A percentile compares a stretch with the other conserved stretches of the same genome.
Conservation (phyloP, 768 basidiomycete genomes). For the Lactarius hatsudake region DNA sequence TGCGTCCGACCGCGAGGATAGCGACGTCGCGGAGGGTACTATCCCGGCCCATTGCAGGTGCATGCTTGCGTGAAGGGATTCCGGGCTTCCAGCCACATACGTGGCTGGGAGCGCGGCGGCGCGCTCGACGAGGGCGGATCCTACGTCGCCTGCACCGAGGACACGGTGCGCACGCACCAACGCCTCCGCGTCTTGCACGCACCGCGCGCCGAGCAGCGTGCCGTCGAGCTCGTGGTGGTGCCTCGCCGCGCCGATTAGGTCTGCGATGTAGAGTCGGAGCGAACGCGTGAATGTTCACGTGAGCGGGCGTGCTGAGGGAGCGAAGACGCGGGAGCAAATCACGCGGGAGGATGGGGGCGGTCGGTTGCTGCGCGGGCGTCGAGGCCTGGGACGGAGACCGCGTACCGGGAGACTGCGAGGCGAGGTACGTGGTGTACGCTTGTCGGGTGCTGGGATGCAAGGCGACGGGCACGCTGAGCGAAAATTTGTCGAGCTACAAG, state of each 20-base stretch:
- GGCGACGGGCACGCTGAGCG: slow-evolving; percentile 65
- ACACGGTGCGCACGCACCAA: slow-evolving; percentile 66
- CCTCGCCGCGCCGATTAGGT: slow-evolving; percentile 71
- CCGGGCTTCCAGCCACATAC: slow-evolving; percentile 11
- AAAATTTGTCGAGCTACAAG: slow-evolving; percentile 69
- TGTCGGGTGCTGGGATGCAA: slow-evolving; percentile 35
- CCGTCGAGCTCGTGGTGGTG: slow-evolving; percentile 70
- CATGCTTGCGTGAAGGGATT: slow-evolving; percentile 6
- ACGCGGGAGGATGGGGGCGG: slow-evolving; percentile 30
- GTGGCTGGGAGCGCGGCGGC: slow-evolving; percentile 25
- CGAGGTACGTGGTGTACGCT: slow-evolving; percentile 34
- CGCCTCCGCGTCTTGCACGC: slow-evolving; percentile 62
- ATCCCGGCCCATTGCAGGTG: slow-evolving; percentile 13
- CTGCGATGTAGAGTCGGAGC: slow-evolving; percentile 63
- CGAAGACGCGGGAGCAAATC: slow-evolving; percentile 33
- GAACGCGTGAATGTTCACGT: slow-evolving; percentile 36
- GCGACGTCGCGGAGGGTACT: not conserved
- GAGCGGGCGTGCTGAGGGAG: slow-evolving; percentile 27
- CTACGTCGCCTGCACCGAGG: slow-evolving; percentile 58
- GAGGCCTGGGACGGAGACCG: slow-evolving; percentile 31
- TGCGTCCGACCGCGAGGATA: not conserved
- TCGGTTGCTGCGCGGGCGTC: slow-evolving; percentile 8
- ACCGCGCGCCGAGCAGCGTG: slow-evolving; percentile 58
- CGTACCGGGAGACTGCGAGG: slow-evolving; percentile 30
- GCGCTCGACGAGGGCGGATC: slow-evolving; percentile 50